Conservation (phyloP, 1,139 yeast genomes). For the Geotrichum bryndzae region DNA sequence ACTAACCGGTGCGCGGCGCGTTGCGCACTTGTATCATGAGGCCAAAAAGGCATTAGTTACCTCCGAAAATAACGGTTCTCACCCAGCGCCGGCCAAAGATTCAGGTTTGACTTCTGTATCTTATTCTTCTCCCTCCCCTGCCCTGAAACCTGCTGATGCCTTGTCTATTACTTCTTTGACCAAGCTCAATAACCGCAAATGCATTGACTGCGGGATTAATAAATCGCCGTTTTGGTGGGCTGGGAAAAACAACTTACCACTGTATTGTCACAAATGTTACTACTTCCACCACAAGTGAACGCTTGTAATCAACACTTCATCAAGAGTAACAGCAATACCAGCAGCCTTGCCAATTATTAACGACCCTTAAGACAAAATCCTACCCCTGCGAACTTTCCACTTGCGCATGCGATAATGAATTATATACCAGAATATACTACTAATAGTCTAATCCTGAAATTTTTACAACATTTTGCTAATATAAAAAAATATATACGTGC, state of each 20-base stretch:
- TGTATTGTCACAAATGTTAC: conserved; percentile 14
- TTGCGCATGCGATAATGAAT: no score
- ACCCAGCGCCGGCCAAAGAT: neutral
- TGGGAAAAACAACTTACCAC: neutral
- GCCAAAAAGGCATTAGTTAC: neutral
- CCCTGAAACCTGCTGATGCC: neutral
- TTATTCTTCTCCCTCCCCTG: neutral
- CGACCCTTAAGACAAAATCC: no score
- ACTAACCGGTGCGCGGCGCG: conserved; percentile 26
- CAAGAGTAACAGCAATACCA: neutral
- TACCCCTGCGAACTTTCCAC: no score
- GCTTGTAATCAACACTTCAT: neutral
- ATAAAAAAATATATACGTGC: no score
- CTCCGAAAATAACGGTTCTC: neutral
- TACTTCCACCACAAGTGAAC: conserved; percentile 7
- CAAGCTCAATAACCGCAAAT: conserved; percentile 1
- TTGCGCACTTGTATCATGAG: conserved; percentile 20
- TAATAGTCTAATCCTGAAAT: no score
- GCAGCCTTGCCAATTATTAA: neutral
- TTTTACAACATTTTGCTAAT: no score
- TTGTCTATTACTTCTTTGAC: neutral
- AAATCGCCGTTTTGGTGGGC: conserved; percentile 23
- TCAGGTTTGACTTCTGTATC: neutral
- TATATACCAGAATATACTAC: no score
- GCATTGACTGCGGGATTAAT: conserved; percentile 19